Conservation (phyloP, 2,329 filamentous ascomycete species). For the Xylariaceae sp. region DNA sequence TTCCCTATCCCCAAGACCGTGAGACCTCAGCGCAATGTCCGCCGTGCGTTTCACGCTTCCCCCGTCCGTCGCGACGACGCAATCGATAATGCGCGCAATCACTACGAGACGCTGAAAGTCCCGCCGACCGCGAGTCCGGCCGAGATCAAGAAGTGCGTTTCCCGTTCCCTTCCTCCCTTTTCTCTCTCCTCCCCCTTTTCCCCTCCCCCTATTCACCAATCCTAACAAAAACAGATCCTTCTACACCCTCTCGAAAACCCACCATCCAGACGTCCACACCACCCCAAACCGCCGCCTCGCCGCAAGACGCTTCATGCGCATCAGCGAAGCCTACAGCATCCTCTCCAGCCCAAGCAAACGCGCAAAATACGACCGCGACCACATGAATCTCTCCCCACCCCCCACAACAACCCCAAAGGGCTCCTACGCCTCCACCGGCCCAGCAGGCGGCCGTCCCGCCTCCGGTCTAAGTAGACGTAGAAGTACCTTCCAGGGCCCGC, state of each 20-base stretch:
- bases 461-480: conserved; percentile 74
- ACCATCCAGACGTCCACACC: conserved; percentile 90
- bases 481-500: conserved; percentile 74
- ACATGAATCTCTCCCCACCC: conserved; percentile 40
- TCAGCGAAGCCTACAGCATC: conserved; percentile 77
- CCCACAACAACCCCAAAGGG: conserved; percentile 20
- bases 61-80: conserved; percentile 32
- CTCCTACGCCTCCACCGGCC: conserved; percentile 53
- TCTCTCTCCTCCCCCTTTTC: not conserved
- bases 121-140: conserved; percentile 59
- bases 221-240: conserved; percentile 53
- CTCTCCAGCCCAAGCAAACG: conserved; percentile 71
- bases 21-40: not conserved
- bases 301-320: conserved; percentile 69
- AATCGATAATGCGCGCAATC: conserved; percentile 46
- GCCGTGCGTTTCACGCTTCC: conserved; percentile 42
- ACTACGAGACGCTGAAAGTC: conserved; percentile 82
- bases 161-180: too few relatives aligned
- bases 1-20: not conserved
- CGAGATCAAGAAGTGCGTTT: conserved; percentile 75
- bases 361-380: conserved; percentile 71
- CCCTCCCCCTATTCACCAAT: not conserved
- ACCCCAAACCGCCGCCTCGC: conserved; percentile 46
- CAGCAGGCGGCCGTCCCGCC: conserved; percentile 69
- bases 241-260: conserved; percentile 82